phyloP scores from a whole-genome alignment of 2,329 filamentous ascomycete genomes.

The Aspergillus tubingensis region DNA sequence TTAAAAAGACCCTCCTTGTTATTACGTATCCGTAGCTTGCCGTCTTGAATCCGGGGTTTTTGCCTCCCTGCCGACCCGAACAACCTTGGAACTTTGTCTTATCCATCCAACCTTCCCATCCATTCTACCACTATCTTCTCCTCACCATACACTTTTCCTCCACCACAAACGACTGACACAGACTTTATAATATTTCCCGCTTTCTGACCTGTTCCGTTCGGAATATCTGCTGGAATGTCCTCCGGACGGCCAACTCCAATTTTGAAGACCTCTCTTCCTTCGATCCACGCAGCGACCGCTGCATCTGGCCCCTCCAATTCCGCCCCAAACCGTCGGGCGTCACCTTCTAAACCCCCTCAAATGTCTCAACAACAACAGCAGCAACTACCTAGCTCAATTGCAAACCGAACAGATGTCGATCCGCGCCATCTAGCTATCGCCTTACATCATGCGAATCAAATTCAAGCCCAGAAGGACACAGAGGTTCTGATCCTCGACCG shows the following conservation, averaged over 20 bases:
- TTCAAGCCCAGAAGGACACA: conserved; percentile 79
- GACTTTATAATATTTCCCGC: not conserved
- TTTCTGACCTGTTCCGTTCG: not conserved
- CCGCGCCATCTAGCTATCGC: conserved; percentile 62
- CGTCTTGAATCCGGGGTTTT: conserved; percentile 20
- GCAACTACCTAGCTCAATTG: conserved; percentile 23
- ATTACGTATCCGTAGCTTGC: not conserved
- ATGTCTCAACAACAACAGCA: conserved; percentile 26
- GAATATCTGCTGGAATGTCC: conserved; percentile 13
- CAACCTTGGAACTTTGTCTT: conserved; percentile 4
- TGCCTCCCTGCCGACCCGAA: conserved; percentile 16
- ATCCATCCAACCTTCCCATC: not conserved
- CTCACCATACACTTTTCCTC: not conserved
- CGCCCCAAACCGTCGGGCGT: conserved; percentile 36
- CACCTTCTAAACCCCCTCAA: conserved; percentile 19
- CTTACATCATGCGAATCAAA: conserved; percentile 76
- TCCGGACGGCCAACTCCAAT: conserved; percentile 59
- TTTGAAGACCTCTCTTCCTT: conserved; percentile 59
- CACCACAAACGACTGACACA: not conserved
- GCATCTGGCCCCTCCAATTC: conserved; percentile 47
- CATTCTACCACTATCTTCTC: not conserved
- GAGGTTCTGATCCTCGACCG: conserved; percentile 72
- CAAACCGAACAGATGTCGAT: conserved; percentile 46
- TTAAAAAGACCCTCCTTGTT: not conserved
- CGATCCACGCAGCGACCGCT: conserved; percentile 43